Evolutionary conservation across 345 rosid genomes (phyloP), one percentile per base, ranked within the genome.

Genomic region (Ceriops zippeliana): DNA sequence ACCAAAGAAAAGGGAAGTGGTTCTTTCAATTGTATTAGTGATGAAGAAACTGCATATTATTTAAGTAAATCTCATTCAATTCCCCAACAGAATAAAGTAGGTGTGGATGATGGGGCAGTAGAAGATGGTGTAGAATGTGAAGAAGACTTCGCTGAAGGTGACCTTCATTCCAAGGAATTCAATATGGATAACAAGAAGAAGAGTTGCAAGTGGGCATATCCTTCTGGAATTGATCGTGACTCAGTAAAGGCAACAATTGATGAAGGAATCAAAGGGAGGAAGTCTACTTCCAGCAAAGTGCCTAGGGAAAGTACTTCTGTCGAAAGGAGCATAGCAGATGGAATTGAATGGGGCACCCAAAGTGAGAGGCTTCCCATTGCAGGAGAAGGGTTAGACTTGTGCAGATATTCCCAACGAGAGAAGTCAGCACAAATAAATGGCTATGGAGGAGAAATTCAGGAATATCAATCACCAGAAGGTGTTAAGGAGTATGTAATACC

Each of bases 251-350:
- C 68, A 35, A 74, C 68, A 10, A 34, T 68, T 30, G 80, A 80
- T 17, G 89, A 85, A 75, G 88, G 80, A 47, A 80, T 69, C 66
- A 87, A 70, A 77, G 87, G 82, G 6, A 87, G 96, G 77, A 89
- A 85, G 72, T 80, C 91, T 52, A 80, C 86, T 69, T 87, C 92
- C 19, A 76, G 79, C 60, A 80, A 68, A 73, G 70, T 63, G 37
- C 72, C 86, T 26, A 83, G 92, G 77, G 87, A 81, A 64, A 86
- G 80, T 58, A 75, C 85, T 63, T 82, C 92, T 62, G 77, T 90
- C 68, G 96, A 84, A 35, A 82, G 97, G 77, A 91, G 92, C 73
- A 74, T 83, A 69, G 91, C 97, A 1, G 97, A 95, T 74, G 93
- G 90, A 83, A 89, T 87, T 58, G 96, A 87, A 35, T 86, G 89